Conservation (phyloP, 208 protist species). For the Vickermania ingenoplastis region DNA sequence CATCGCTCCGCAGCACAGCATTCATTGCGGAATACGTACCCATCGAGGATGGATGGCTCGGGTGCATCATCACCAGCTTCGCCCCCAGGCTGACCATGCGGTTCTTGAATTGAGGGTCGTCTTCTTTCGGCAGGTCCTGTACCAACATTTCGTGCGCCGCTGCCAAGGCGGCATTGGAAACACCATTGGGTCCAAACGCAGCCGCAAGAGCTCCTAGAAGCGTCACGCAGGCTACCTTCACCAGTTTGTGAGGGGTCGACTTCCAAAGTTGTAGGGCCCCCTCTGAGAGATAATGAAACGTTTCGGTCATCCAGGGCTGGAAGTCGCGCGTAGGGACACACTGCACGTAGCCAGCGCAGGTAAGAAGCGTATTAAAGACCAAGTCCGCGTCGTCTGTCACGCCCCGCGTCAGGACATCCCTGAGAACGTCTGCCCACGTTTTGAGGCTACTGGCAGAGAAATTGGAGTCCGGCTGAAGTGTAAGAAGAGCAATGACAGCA, state of each 20-base stretch:
- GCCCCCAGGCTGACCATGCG: background rate
- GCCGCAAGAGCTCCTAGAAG: constrained; percentile 18
- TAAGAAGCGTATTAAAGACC: constrained; percentile 38
- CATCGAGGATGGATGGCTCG: background rate
- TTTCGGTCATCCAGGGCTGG: constrained; percentile 29
- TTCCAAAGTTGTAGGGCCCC: constrained; percentile 32
- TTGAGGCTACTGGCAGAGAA: constrained; percentile 31
- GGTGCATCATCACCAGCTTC: background rate
- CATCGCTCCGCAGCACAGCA: constrained; percentile 52
- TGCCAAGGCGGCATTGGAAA: constrained; percentile 1
- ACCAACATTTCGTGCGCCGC: background rate
- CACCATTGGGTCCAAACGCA: constrained; percentile 8
- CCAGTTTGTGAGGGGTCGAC: constrained; percentile 10
- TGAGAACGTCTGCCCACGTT: constrained; percentile 43
- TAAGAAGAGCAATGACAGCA: constrained; percentile 35
- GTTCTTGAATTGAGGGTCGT: background rate
- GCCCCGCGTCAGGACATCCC: constrained; percentile 38
- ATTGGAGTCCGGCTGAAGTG: constrained; percentile 26
- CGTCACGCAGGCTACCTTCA: constrained; percentile 30
- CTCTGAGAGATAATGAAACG: constrained; percentile 28
- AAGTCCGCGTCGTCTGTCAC: constrained; percentile 53
- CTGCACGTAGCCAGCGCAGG: constrained; percentile 43
- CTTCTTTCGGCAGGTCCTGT: background rate
- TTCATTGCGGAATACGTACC: constrained; percentile 23
- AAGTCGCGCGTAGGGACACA: constrained; percentile 31